Conservation (phyloP, 108 stramenopile species). For the Asterionellopsis glacialis region DNA sequence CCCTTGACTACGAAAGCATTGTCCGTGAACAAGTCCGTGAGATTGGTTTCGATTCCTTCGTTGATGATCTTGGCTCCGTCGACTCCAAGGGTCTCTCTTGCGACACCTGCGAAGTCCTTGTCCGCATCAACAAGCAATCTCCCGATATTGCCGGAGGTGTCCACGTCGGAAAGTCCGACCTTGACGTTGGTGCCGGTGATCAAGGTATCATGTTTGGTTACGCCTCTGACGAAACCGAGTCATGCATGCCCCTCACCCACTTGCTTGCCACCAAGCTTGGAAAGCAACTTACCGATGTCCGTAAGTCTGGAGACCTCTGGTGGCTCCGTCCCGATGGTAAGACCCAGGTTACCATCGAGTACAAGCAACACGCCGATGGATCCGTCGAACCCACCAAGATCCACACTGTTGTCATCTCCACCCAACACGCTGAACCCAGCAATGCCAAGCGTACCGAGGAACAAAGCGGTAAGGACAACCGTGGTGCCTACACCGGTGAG, state of each 20-base stretch:
- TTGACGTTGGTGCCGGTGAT: slow-evolving; percentile 96
- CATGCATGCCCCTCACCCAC: slow-evolving; percentile 95
- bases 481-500: slow-evolving; percentile 80
- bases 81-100: slow-evolving; percentile 93
- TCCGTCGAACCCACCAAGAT: slow-evolving; percentile 90
- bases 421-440: slow-evolving; percentile 91
- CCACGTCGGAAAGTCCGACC: slow-evolving; percentile 88
- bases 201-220: slow-evolving; percentile 99
- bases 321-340: slow-evolving; percentile 98
- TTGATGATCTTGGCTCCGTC: slow-evolving; percentile 66
- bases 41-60: slow-evolving; percentile 93
- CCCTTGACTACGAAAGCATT: slow-evolving; percentile 95
- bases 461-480: slow-evolving; percentile 92
- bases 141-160: slow-evolving; percentile 97
- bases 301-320: slow-evolving; percentile 89
- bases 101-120: slow-evolving; percentile 94
- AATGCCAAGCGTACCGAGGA: slow-evolving; percentile 92
- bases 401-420: slow-evolving; percentile 97
- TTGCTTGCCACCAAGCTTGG: slow-evolving; percentile 93
- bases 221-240: slow-evolving; percentile 94
- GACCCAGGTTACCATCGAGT: slow-evolving; percentile 96
- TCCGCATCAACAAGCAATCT: slow-evolving; percentile 97
- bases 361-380: slow-evolving; percentile 87
- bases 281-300: slow-evolving; percentile 92
- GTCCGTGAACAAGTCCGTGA: slow-evolving; percentile 95